These are phyloP conservation scores for Erythrobasidium hasegawianum DNA, from an alignment of 1,284 basidiomycete species.

Conservation along the genomic window DNA sequence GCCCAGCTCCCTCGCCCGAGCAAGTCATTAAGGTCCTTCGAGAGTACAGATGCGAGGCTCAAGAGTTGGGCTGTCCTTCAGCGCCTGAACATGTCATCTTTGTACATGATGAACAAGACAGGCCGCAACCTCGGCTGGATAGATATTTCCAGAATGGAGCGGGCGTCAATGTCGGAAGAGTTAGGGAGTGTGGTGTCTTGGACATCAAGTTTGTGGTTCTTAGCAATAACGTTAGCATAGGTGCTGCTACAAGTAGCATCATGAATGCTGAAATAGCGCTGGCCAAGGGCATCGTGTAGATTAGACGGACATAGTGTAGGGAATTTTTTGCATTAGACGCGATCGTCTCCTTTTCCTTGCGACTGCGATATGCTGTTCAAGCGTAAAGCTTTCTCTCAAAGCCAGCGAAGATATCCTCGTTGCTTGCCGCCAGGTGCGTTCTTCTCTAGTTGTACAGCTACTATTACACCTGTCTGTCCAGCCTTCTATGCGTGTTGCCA, in stretches of 20 bases:
- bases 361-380: no score
- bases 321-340: no score
- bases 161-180: slow-evolving; percentile 84
- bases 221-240: slow-evolving; percentile 91
- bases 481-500: no score
- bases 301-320: background rate
- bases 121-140: slow-evolving; percentile 92
- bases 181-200: slow-evolving; percentile 83
- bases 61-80: slow-evolving; percentile 74
- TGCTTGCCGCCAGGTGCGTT: no score
- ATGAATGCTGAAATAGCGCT: slow-evolving; percentile 97
- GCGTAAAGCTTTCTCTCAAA: no score
- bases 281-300: slow-evolving; percentile 62
- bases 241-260: slow-evolving; percentile 93
- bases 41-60: slow-evolving; percentile 72
- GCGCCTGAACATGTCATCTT: slow-evolving; percentile 83
- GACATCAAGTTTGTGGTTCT: slow-evolving; percentile 96
- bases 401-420: no score
- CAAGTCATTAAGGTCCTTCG: slow-evolving; percentile 78
- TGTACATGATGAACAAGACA: slow-evolving; percentile 85
- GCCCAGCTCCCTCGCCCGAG: slow-evolving; percentile 79
- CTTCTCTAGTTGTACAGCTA: no score
- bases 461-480: no score
- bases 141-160: slow-evolving; percentile 87
- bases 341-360: no score